Evolutionary conservation across 1,284 basidiomycete species (phyloP), one percentile per base, ranked within the genome.

Genomic region (Sporisorium graminicola): DNA sequence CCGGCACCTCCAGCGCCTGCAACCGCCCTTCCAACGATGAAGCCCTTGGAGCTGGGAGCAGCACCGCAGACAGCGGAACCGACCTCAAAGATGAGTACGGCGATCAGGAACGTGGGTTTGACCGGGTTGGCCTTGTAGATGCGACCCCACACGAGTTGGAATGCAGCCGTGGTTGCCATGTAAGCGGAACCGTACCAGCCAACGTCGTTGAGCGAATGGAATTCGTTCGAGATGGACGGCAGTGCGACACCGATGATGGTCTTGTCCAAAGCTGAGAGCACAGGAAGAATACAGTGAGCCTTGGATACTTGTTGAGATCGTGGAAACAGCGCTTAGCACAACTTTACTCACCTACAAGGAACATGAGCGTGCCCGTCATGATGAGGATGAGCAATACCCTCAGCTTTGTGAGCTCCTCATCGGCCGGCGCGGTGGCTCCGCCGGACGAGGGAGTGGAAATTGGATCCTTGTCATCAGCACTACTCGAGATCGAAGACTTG

Each of bases 51-150:
- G 14, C 69, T 85, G 0, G 87, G 86, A 0, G 89, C 86, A 14
- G 88, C 87, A n/a, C 87, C 89, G 65, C 89, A 90, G 24, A 90
- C 78, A 31, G 89, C 83, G 10, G 86, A 87, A 13, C 89, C 89
- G 31, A 89, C 58, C 57, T 88, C 88, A 60, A 89, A 89, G 74
- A 88, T 75, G 74, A 87, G 74, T 58, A 90, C 86, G 44, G 88
- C 85, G 20, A 75, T 74, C 35, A 89, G 83, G 66, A 88, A 88
- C 31, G 88, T 82, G 71, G 82, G 86, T 79, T 88, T 88, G 52
- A 87, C 86, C 31, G 86, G 86, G 62, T 87, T 76, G 65, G 87
- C 79, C 54, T 85, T 86, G 61, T 81, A 51, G 58, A 63, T 43
- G 16, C 60, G 58, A 35, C 65, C 50, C 43, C 37, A 77, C 24